These are phyloP conservation scores for Dianthus caryophyllus DNA, from an alignment of 148 eudicot genomes.

Conservation along the genomic window DNA sequence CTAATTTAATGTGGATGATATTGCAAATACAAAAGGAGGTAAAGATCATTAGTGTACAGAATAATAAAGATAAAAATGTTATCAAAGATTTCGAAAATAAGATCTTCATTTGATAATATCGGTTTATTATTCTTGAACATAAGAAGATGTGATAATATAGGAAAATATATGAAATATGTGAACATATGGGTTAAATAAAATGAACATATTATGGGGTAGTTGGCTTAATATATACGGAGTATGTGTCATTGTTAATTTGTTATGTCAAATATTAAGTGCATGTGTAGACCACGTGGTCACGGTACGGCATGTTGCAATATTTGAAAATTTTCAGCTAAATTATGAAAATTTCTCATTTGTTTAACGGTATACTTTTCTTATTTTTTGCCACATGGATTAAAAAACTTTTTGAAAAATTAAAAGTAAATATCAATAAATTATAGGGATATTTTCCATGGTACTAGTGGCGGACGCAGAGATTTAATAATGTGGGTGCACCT, in stretches of 20 bases:
- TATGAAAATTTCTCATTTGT: background rate
- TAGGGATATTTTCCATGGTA: no score
- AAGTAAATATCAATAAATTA: no score
- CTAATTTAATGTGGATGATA: background rate
- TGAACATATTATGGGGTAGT: slow-evolving; percentile 11
- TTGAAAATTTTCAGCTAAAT: no score
- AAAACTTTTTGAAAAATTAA: no score
- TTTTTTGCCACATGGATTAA: no score
- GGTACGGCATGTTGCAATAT: slow-evolving; percentile 3
- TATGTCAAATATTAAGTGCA: slow-evolving; percentile 13
- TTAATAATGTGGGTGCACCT: no score
- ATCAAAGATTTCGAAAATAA: slow-evolving; percentile 19
- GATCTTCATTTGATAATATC: slow-evolving; percentile 15
- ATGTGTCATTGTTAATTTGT: background rate
- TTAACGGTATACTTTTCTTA: no score
- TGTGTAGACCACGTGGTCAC: slow-evolving; percentile 30
- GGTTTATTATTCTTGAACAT: background rate
- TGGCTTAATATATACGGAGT: slow-evolving; percentile 17
- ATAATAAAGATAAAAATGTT: slow-evolving; percentile 15
- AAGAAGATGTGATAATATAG: background rate
- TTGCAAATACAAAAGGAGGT: background rate
- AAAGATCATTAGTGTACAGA: slow-evolving; percentile 17
- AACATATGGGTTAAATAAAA: slow-evolving; percentile 8
- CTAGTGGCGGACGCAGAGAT: no score
- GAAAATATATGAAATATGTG: background rate